Evolutionary conservation across 805 yeast species (phyloP).

Genomic region (Schwanniomyces occidentalis): DNA sequence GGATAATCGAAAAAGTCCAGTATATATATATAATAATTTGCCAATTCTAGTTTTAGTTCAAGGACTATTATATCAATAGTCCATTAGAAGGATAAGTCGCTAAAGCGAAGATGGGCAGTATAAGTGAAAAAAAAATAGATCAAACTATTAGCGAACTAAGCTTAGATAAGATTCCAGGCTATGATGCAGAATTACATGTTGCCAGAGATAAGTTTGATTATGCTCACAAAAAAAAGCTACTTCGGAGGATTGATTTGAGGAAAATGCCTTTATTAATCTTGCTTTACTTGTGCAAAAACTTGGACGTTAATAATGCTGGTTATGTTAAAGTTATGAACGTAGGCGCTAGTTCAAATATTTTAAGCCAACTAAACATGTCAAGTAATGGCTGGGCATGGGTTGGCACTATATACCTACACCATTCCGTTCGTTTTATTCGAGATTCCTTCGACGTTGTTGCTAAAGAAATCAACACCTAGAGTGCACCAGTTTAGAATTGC

Average conservation of each 20-base stretch:
- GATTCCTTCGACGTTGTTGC: background rate
- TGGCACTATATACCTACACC: constrained; percentile 21
- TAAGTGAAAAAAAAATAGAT: background rate
- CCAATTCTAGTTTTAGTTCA: too few species aligned
- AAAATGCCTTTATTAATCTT: constrained; percentile 23
- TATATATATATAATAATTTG: too few species aligned
- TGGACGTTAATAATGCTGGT: constrained; percentile 1
- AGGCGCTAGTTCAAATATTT: background rate
- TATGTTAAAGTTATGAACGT: background rate
- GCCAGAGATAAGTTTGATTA: background rate
- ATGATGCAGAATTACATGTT: background rate
- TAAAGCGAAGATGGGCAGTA: background rate
- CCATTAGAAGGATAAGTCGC: background rate
- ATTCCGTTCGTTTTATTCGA: background rate
- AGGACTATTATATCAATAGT: too few species aligned
- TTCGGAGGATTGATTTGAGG: constrained; percentile 31
- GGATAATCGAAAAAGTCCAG: too few species aligned
- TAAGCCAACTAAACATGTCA: background rate
- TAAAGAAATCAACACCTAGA: background rate
- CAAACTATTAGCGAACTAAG: background rate
- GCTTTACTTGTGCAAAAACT: constrained; percentile 10
- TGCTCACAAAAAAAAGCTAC: background rate
- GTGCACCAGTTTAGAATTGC: constrained; percentile 20
- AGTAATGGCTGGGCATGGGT: constrained; percentile 26
- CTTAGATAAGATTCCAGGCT: background rate